Conservation (phyloP, 1,139 yeast species). For the Saccharomyces hybrid region DNA sequence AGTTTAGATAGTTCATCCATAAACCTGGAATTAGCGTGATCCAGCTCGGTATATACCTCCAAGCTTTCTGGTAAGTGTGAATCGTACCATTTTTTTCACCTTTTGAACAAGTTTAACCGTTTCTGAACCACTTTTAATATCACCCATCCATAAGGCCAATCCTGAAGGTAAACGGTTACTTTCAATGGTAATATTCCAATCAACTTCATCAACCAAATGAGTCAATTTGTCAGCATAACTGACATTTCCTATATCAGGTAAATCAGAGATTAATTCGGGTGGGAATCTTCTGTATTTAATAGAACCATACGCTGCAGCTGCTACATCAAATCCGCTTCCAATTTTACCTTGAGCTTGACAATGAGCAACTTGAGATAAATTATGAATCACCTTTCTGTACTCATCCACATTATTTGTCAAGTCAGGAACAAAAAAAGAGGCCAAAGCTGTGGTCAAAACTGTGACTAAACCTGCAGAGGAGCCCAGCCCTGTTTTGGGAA, state of each 20-base stretch:
- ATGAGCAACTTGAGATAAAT: slow-evolving; percentile 81
- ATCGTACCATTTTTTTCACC: slow-evolving; percentile 62
- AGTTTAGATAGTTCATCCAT: slow-evolving; percentile 44
- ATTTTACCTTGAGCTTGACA: slow-evolving; percentile 90
- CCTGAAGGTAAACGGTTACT: slow-evolving; percentile 61
- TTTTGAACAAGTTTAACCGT: slow-evolving; percentile 82
- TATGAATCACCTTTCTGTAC: slow-evolving; percentile 48
- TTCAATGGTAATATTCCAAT: slow-evolving; percentile 53
- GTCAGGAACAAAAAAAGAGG: slow-evolving; percentile 39
- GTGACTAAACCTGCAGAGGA: slow-evolving; percentile 92
- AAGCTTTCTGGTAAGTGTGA: slow-evolving; percentile 45
- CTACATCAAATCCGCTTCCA: slow-evolving; percentile 96
- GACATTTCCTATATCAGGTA: slow-evolving; percentile 29
- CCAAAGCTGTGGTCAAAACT: slow-evolving; percentile 64
- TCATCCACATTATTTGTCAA: slow-evolving; percentile 27
- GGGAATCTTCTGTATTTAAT: slow-evolving; percentile 69
- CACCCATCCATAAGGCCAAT: slow-evolving; percentile 78
- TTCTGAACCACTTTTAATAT: slow-evolving; percentile 84
- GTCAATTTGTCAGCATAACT: slow-evolving; percentile 30
- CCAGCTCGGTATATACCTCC: slow-evolving; percentile 47
- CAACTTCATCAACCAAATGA: slow-evolving; percentile 37
- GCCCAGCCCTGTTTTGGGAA: slow-evolving; percentile 91
- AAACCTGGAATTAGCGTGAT: slow-evolving; percentile 50
- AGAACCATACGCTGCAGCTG: slow-evolving; percentile 89
- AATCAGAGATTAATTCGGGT: slow-evolving; percentile 43